Evolutionary conservation across 441 rosid genomes (phyloP).

Genomic region (Raphanus hybrid): DNA sequence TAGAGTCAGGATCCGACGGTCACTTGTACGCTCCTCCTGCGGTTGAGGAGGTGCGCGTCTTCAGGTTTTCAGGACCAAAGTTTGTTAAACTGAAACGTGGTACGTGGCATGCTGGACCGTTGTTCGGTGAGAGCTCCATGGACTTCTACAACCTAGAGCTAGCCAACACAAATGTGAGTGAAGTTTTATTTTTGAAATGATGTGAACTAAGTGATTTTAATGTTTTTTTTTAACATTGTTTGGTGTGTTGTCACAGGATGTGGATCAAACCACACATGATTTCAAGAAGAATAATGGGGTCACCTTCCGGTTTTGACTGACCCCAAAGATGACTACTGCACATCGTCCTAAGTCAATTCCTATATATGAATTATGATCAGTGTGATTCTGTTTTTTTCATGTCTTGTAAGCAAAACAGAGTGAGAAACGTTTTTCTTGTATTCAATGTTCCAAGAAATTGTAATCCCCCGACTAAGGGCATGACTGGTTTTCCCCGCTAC

Average conservation of each 20-base stretch:
- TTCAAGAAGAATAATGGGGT: slow-evolving; percentile 57
- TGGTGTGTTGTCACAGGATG: slow-evolving; percentile 50
- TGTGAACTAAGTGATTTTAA: not conserved
- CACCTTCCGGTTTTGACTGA: slow-evolving; percentile 36
- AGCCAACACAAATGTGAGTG: slow-evolving; percentile 72
- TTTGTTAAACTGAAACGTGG: slow-evolving; percentile 68
- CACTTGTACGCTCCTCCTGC: slow-evolving; percentile 69
- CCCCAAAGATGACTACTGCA: no score
- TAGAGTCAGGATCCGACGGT: slow-evolving; percentile 51
- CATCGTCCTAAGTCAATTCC: slow-evolving; percentile 7
- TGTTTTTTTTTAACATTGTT: not conserved
- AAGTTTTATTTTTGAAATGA: not conserved
- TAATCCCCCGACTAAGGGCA: no score
- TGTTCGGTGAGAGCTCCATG: slow-evolving; percentile 57
- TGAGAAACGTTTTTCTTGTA: not conserved
- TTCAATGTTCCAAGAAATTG: not conserved
- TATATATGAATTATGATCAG: not conserved
- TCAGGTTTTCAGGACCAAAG: slow-evolving; percentile 68
- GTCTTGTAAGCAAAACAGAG: not conserved
- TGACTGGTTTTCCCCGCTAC: no score
- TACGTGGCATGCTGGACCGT: slow-evolving; percentile 90
- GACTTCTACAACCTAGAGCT: slow-evolving; percentile 85
- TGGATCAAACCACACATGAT: slow-evolving; percentile 71
- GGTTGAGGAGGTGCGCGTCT: slow-evolving; percentile 59
- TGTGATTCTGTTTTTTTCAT: not conserved